A percentile compares a stretch with the other conserved stretches of the same genome.
phyloP scores from a whole-genome alignment of 306 rosid genomes.

The Cicer yamashitae region DNA sequence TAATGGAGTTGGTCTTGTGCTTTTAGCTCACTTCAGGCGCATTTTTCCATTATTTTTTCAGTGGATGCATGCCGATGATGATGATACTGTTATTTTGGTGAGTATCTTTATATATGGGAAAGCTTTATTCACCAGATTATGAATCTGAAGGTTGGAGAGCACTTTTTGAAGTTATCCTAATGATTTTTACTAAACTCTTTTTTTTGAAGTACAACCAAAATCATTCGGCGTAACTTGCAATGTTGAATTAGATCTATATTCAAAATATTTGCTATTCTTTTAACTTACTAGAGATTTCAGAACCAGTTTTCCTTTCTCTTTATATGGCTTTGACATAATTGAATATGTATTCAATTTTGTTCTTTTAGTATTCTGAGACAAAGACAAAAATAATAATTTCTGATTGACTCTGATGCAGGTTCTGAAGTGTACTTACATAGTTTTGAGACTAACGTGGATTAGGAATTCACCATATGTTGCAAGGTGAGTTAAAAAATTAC shows the following conservation, averaged over 20 bases:
- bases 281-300: constrained; percentile 11
- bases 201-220: constrained; percentile 20
- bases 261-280: constrained; percentile 20
- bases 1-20: constrained; percentile 66
- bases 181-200: constrained; percentile 11
- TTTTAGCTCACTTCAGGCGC: constrained; percentile 87
- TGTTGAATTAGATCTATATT: not conserved
- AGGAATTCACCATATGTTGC: constrained; percentile 76
- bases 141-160: constrained; percentile 10
- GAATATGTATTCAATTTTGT: constrained; percentile 29
- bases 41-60: constrained; percentile 87
- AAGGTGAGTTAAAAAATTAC: constrained; percentile 56
- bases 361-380: constrained; percentile 16
- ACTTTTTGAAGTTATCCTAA: constrained; percentile 15
- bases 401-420: constrained; percentile 56
- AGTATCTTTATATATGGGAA: constrained; percentile 42
- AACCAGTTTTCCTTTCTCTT: constrained; percentile 25
- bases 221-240: constrained; percentile 21
- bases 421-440: constrained; percentile 62
- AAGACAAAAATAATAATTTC: constrained; percentile 7
- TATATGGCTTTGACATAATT: constrained; percentile 23
- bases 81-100: constrained; percentile 81
- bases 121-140: constrained; percentile 29
- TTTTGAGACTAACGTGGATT: constrained; percentile 84
- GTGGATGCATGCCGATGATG: constrained; percentile 93